Evolutionary conservation across 176 grass and related monocot genomes (phyloP).

Genomic region (Leersia perrieri): DNA sequence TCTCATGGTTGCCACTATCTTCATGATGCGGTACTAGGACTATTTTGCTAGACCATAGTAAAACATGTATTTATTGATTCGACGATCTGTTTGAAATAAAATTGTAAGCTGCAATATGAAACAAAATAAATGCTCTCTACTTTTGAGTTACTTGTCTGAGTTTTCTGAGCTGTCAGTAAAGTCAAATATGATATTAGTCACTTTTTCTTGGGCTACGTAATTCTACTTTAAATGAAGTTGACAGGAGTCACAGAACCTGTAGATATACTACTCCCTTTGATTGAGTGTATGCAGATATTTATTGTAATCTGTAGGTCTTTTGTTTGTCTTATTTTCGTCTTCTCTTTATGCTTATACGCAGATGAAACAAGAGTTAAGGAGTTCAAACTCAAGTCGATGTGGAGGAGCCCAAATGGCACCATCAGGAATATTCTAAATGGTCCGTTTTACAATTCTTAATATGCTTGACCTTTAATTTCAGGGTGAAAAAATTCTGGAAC

Average conservation of each 20-base stretch:
- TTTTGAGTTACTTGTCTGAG: background rate
- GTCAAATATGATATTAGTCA: background rate
- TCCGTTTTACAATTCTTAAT: conserved; percentile 18
- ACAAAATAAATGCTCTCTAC: background rate
- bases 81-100: background rate
- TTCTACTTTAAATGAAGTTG: background rate
- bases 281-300: background rate
- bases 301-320: background rate
- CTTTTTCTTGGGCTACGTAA: background rate
- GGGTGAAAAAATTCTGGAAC: background rate
- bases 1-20: background rate
- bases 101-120: conserved; percentile 10
- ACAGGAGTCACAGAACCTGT: background rate
- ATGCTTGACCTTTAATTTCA: background rate
- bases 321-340: conserved; percentile 4
- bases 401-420: conserved; percentile 65
- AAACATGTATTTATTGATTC: background rate
- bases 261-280: background rate
- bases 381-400: conserved; percentile 66
- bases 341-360: conserved; percentile 17
- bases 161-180: conserved; percentile 23
- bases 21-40: background rate
- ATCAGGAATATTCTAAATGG: conserved; percentile 65
- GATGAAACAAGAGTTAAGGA: conserved; percentile 66
- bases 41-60: conserved; percentile 4